Percentiles rank a stretch among this genome's conserved stretches.
Evolutionary conservation across 345 rosid species (phyloP).

Genomic region (Sonneratia alba): DNA sequence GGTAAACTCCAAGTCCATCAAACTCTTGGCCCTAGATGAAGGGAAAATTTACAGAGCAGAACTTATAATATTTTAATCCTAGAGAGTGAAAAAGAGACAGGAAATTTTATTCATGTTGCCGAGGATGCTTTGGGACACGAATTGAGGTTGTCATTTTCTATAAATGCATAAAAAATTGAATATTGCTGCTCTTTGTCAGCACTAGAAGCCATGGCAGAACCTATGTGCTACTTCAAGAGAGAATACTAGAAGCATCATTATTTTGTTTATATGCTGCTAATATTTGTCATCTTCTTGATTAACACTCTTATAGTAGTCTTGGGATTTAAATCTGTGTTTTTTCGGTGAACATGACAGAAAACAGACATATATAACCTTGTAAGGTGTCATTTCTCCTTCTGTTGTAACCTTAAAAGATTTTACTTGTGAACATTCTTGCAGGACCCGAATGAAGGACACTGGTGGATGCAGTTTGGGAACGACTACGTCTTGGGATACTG

Average conservation of each 20-base stretch:
- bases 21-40: neutral
- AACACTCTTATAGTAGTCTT: conserved; percentile 1
- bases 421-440: conserved; percentile 5
- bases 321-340: neutral
- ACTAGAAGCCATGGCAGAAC: conserved; percentile 2
- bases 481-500: conserved; percentile 40
- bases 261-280: neutral
- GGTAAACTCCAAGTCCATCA: conserved; percentile 15
- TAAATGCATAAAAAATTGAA: neutral
- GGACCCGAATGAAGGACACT: conserved; percentile 51
- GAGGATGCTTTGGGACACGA: neutral
- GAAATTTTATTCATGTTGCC: neutral
- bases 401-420: too few species aligned
- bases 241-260: conserved; percentile 2
- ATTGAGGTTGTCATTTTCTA: conserved; percentile 5
- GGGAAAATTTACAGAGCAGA: neutral
- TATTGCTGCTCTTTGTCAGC: neutral
- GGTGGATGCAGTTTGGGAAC: conserved; percentile 54
- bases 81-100: conserved; percentile 3
- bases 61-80: neutral
- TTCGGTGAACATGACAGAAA: too few species aligned
- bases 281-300: conserved; percentile 5
- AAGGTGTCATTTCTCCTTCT: too few species aligned
- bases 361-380: too few species aligned
- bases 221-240: neutral